These are phyloP conservation scores for Nannizzia gypsea DNA, from an alignment of 2,329 filamentous ascomycete species.

Conservation along the genomic window DNA sequence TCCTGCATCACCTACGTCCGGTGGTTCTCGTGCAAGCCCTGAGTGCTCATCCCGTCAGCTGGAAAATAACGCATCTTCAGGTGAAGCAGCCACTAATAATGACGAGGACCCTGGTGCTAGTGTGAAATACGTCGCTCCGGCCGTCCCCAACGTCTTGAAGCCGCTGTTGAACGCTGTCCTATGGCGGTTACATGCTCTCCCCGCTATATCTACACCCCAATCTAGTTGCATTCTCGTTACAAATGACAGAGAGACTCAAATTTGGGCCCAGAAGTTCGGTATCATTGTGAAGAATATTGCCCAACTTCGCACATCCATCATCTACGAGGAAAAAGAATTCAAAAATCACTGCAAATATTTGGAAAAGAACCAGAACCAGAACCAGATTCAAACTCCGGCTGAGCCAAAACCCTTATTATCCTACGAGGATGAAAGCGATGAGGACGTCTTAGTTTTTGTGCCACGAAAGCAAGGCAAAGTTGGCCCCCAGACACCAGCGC, in stretches of 20 bases:
- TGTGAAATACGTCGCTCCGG: slow-evolving; percentile 26
- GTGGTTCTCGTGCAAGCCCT: slow-evolving; percentile 36
- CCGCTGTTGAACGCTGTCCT: slow-evolving; percentile 35
- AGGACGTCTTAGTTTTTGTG: slow-evolving; percentile 38
- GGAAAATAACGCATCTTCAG: slow-evolving; percentile 17
- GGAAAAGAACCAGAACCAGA: slow-evolving; percentile 30
- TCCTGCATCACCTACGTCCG: slow-evolving; percentile 34
- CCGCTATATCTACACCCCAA: slow-evolving; percentile 23
- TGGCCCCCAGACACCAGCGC: slow-evolving; percentile 18
- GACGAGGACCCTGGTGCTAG: slow-evolving; percentile 23
- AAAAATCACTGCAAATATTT: slow-evolving; percentile 36
- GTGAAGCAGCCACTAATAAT: slow-evolving; percentile 16
- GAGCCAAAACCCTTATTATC: slow-evolving; percentile 32
- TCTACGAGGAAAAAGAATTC: slow-evolving; percentile 36
- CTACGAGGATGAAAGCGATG: slow-evolving; percentile 39
- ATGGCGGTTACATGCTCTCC: slow-evolving; percentile 32
- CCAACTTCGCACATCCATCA: slow-evolving; percentile 37
- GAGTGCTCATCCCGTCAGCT: slow-evolving; percentile 27
- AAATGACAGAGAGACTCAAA: slow-evolving; percentile 33
- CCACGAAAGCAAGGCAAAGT: slow-evolving; percentile 32
- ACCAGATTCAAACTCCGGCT: not conserved
- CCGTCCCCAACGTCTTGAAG: slow-evolving; percentile 31
- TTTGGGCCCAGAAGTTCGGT: slow-evolving; percentile 38
- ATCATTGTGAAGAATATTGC: slow-evolving; percentile 38
- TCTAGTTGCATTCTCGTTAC: slow-evolving; percentile 34